phyloP scores from a whole-genome alignment of 2,329 filamentous ascomycete species.

The Alternaria tenuissima region DNA sequence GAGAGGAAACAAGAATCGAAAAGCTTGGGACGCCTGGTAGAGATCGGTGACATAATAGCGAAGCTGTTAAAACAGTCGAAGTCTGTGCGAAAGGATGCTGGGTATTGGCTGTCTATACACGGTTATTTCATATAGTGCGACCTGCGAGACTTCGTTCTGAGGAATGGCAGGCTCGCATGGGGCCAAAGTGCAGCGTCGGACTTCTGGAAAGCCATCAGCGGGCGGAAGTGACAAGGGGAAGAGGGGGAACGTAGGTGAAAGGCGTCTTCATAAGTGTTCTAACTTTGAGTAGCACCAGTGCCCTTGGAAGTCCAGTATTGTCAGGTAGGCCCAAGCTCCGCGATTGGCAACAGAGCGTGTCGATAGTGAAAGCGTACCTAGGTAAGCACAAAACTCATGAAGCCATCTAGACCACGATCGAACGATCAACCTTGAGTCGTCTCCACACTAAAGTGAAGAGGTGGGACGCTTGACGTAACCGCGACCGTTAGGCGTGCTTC shows the following conservation, averaged over 20 bases:
- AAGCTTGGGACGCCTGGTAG: not conserved
- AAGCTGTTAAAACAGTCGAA: not conserved
- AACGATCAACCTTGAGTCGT: not conserved
- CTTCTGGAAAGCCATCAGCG: not conserved
- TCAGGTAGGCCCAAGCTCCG: not conserved
- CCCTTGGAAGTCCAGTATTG: not conserved
- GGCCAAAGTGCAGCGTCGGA: not conserved
- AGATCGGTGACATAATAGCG: not conserved
- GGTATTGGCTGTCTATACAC: not conserved
- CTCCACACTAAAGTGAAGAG: not conserved
- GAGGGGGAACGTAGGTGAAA: not conserved
- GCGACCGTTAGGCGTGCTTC: not conserved
- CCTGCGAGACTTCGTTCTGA: not conserved
- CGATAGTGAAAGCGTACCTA: not conserved
- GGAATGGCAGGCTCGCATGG: not conserved
- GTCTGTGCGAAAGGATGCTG: not conserved
- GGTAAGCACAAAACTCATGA: not conserved
- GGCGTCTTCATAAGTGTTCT: not conserved
- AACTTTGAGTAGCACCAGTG: not conserved
- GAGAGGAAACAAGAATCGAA: not conserved
- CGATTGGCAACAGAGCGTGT: not conserved
- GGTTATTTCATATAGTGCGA: not conserved
- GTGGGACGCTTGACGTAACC: constrained; percentile 4
- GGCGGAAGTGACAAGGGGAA: not conserved
- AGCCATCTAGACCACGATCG: not conserved